These are phyloP conservation scores for Metschnikowia lunata DNA, from an alignment of 805 yeast species.

Conservation along the genomic window DNA sequence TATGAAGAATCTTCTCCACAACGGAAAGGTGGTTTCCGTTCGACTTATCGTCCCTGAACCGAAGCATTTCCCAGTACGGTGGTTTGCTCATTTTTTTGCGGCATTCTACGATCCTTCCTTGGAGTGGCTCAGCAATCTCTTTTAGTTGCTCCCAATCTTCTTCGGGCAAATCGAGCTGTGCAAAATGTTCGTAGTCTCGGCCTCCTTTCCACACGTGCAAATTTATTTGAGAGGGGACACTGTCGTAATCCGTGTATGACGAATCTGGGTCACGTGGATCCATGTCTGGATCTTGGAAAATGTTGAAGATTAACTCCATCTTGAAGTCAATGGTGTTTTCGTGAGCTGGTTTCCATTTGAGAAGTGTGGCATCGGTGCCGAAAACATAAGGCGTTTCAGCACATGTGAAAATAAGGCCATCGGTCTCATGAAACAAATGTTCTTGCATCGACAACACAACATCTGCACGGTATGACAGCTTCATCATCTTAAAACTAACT, in stretches of 20 bases:
- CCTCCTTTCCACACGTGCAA: constrained; percentile 79
- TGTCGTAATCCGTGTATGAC: constrained; percentile 76
- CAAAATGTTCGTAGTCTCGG: constrained; percentile 57
- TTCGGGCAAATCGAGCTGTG: constrained; percentile 56
- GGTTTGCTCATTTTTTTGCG: constrained; percentile 51
- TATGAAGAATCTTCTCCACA: constrained; percentile 75
- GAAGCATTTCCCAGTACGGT: constrained; percentile 74
- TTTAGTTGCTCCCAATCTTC: constrained; percentile 81
- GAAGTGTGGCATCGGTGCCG: constrained; percentile 81
- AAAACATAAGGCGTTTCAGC: constrained; percentile 80
- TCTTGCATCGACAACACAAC: constrained; percentile 70
- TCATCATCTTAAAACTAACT: constrained; percentile 84
- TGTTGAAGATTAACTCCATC: constrained; percentile 56
- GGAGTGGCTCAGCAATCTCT: constrained; percentile 68
- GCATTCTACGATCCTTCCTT: constrained; percentile 87
- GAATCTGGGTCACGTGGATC: constrained; percentile 64
- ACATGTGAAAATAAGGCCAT: constrained; percentile 91
- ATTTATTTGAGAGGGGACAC: constrained; percentile 59
- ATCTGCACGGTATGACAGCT: constrained; percentile 70
- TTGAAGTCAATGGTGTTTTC: constrained; percentile 93
- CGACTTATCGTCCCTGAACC: constrained; percentile 90
- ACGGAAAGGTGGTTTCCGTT: constrained; percentile 82
- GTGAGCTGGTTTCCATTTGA: constrained; percentile 97
- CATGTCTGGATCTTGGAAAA: constrained; percentile 57
- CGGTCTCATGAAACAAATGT: constrained; percentile 79